Evolutionary conservation across 2,329 filamentous ascomycete genomes (phyloP), one percentile per base, ranked within the genome.

Genomic region (Zymoseptoria crescenta): DNA sequence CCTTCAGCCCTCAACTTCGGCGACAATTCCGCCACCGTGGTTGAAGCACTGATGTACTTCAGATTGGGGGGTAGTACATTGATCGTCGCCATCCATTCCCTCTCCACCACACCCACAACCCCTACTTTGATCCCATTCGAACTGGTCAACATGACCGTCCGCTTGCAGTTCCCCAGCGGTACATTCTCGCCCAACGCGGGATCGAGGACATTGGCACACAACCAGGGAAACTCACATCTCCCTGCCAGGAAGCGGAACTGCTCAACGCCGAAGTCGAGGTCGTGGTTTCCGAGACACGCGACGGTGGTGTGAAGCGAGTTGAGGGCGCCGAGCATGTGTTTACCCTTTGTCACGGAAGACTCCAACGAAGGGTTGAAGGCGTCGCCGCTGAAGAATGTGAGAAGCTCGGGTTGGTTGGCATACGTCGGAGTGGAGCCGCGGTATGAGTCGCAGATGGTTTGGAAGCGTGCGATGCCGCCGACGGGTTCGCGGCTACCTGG

Each of bases 291-390:
- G 54, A 95, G 80, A 71, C 89, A 92, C n/a, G 91, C 87, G 50
- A 87, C 88, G 70, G 89, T 82, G 0, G 89, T 94, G 3, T 86
- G 85, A 65, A 91, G 83, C 24, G 81, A 79, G 72, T 96, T 96
- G 52, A 96, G 75, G 8, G 94, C 81, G 0, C 90, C 87, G 8
- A 96, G 86, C 92, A 96, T 96, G 74, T 96, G 92, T 65, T 85
- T 81, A 52, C 86, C 91, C 76, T 96, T 96, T 2, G 91, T 96
- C 35, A 96, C 86, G 19, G 87, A 89, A 68, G 88, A 93, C 74
- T 96, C 91, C 59, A 96, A 76, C 67, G 89, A 93, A 0, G 92
- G 91, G 71, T 96, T 96, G 75, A 94, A 96, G 8, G 87, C 91
- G 80, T 96, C 92, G 45, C 91, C 91, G 2, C 91, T 96, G 74